A percentile compares a stretch with the other conserved stretches of the same genome.
phyloP scores from a whole-genome alignment of 2,329 filamentous ascomycete genomes.

The Xylaria digitata region DNA sequence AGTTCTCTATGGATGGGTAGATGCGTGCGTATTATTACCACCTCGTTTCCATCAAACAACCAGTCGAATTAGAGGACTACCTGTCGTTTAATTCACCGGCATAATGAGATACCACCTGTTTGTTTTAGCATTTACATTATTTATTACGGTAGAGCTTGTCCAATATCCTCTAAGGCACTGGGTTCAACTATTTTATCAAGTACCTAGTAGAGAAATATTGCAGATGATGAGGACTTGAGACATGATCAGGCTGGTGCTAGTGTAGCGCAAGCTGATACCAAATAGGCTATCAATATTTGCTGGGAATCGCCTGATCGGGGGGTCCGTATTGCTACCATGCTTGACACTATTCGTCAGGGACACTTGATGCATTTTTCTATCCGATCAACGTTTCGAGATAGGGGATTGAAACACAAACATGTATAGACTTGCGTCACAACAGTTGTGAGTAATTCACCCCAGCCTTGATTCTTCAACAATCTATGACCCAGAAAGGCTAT shows the following conservation, averaged over 20 bases:
- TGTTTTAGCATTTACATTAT: conserved; percentile 1
- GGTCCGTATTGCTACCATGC: conserved; percentile 26
- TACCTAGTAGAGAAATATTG: too few relatives aligned
- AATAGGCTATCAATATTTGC: not conserved
- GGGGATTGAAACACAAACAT: conserved; percentile 29
- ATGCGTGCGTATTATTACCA: conserved; percentile 7
- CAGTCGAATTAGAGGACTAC: not conserved
- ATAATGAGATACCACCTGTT: not conserved
- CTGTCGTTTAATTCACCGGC: not conserved
- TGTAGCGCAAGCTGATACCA: conserved; percentile 5
- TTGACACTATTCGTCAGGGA: conserved; percentile 28
- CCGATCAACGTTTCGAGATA: conserved; percentile 31
- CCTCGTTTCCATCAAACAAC: conserved; percentile 8
- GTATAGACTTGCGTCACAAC: conserved; percentile 16
- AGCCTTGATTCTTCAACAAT: conserved; percentile 24
- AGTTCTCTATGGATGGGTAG: conserved; percentile 15
- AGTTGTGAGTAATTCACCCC: conserved; percentile 10
- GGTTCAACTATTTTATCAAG: not conserved
- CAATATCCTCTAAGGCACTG: not conserved
- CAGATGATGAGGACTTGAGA: not conserved
- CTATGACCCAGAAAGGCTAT: not conserved
- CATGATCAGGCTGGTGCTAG: conserved; percentile 8
- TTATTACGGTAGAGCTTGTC: too few relatives aligned
- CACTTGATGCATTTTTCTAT: conserved; percentile 24
- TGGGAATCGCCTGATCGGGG: conserved; percentile 13